Evolutionary conservation across 805 yeast genomes (phyloP).

Genomic region (Metschnikowia chrysomelidarum): DNA sequence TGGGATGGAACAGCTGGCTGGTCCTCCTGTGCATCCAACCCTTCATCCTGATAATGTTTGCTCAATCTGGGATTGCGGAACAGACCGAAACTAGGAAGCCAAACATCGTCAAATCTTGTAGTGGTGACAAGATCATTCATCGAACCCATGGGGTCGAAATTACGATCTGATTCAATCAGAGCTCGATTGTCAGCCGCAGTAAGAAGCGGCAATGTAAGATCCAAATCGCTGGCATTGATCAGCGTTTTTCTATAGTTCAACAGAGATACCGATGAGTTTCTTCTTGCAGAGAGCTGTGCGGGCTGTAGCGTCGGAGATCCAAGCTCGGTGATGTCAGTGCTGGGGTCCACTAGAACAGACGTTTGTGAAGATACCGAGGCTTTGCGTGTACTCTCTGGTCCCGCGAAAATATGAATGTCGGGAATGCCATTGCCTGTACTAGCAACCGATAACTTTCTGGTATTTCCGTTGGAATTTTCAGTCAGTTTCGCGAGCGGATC

Average conservation of each 20-base stretch:
- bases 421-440: no score
- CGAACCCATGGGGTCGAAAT: slow-evolving; percentile 10
- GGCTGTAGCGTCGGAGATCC: background rate
- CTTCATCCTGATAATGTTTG: slow-evolving; percentile 18
- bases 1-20: background rate
- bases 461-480: no score
- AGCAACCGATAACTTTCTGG: no score
- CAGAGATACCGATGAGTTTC: slow-evolving; percentile 19
- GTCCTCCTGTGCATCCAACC: slow-evolving; percentile 1
- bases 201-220: slow-evolving; percentile 18
- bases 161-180: slow-evolving; percentile 11
- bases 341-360: background rate
- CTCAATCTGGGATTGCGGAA: slow-evolving; percentile 18
- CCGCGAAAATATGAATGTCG: no score
- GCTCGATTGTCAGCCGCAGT: slow-evolving; percentile 11
- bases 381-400: no score
- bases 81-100: slow-evolving; percentile 8
- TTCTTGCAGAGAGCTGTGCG: slow-evolving; percentile 4
- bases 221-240: slow-evolving; percentile 10
- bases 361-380: no score
- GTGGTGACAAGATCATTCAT: slow-evolving; percentile 17
- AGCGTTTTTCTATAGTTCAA: slow-evolving; percentile 4
- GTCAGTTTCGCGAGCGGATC: no score
- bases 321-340: slow-evolving; percentile 11
- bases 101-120: slow-evolving; percentile 10